Evolutionary conservation across 805 yeast genomes (phyloP), one percentile per base, ranked within the genome.

Genomic region (Pichia pseudocactophila): DNA sequence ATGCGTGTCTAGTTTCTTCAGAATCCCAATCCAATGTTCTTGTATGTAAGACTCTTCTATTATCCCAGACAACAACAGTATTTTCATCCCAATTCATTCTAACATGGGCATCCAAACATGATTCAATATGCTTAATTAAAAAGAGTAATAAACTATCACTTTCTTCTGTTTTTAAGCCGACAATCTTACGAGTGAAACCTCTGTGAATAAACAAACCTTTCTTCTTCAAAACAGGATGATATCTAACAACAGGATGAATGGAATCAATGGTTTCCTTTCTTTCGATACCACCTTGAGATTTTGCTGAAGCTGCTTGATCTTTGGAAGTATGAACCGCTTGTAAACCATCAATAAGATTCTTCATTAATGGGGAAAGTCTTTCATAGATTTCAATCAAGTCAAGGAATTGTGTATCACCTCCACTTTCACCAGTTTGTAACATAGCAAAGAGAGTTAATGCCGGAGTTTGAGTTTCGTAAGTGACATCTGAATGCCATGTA

Each of bases 391-490:
- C 88, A 32, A 69, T 66, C 19, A 78, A 68, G 55, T 81, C 85
- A n/a, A 84, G 73, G 55, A 81, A 83, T 36, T 81, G 64, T n/a
- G 92, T 83, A 58, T 83, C 92, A 47, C 92, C 92, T 42, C 90
- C 90, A 40, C 87, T 88, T 30, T 77, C 49, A 27, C 50, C 50
- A 15, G 54, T 50, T 34, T 80, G 83, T 39, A 82, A 64, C 43
- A 80, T 76, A 15, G 76, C 69, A 54, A 83, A 78, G 47, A 80
- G 72, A 0, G 94, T 82, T 43, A 73, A 65, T 10, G 81, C 82
- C 10, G 89, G 82, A 4, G 88, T 82, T 58, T 80, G 86, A 44
- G 69, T 68, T 58, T 82, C 89, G 57, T 79, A 82, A 25, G 86
- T 73, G 31, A 80, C 82, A 58, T 82, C 92, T 2, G 85, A 73